Evolutionary conservation across 2,329 filamentous ascomycete species (phyloP).

Genomic region (Cercospora citrullina): DNA sequence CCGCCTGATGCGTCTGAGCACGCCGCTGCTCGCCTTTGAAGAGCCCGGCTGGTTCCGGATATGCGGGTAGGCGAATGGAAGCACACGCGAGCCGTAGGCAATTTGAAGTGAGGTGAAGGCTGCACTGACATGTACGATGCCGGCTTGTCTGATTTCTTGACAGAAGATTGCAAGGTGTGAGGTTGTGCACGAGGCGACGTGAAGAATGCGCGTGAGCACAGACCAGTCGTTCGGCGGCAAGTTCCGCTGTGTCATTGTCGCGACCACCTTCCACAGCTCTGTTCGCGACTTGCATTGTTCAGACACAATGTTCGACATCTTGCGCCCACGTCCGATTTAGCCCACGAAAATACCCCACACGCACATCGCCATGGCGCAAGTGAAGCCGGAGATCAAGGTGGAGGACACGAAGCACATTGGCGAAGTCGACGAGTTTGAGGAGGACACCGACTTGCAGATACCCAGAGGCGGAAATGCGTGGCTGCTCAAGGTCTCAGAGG

Average conservation of each 20-base stretch:
- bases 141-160: not conserved
- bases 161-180: not conserved
- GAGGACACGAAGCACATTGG: constrained; percentile 29
- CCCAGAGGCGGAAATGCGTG: constrained; percentile 48
- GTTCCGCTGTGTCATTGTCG: constrained; percentile 5
- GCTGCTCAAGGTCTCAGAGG: constrained; percentile 74
- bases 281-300: not conserved
- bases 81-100: not conserved
- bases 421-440: constrained; percentile 38
- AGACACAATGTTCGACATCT: not conserved
- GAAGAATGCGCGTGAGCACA: not conserved
- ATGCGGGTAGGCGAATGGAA: not conserved
- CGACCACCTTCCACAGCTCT: not conserved
- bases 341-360: not conserved
- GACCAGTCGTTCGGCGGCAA: not conserved
- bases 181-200: not conserved
- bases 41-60: not conserved
- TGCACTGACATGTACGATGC: not conserved
- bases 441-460: constrained; percentile 37
- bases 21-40: not conserved
- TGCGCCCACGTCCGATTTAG: not conserved
- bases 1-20: not conserved
- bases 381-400: constrained; percentile 30
- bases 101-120: not conserved
- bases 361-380: constrained; percentile 17